phyloP scores from a whole-genome alignment of 805 yeast genomes.

The Saccharomycopsis malanga region DNA sequence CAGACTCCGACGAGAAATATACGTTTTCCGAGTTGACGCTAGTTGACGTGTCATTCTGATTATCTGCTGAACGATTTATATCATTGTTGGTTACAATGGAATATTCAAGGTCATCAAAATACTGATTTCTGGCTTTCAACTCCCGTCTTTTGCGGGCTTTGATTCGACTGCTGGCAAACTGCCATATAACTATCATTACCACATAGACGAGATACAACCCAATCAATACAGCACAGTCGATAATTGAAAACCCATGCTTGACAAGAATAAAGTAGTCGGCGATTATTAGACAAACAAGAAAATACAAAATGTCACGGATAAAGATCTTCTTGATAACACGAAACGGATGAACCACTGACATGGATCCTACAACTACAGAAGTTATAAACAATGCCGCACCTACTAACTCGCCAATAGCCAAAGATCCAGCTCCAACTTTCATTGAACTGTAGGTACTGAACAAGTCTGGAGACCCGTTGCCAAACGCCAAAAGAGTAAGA shows the following conservation, averaged over 20 bases:
- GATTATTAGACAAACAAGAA: constrained; percentile 42
- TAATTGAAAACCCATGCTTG: constrained; percentile 47
- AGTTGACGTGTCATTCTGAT: neutral
- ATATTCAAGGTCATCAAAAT: constrained; percentile 14
- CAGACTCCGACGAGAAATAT: neutral
- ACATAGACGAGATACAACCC: constrained; percentile 54
- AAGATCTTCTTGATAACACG: constrained; percentile 42
- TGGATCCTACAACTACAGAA: constrained; percentile 72
- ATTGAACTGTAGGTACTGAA: constrained; percentile 80
- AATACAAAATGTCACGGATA: constrained; percentile 53
- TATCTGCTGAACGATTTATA: neutral
- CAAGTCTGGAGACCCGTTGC: constrained; percentile 90
- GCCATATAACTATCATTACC: constrained; percentile 38
- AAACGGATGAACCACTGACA: constrained; percentile 64
- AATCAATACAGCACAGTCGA: constrained; percentile 55
- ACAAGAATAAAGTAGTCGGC: constrained; percentile 41
- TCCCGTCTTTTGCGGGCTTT: constrained; percentile 2
- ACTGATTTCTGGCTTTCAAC: constrained; percentile 14
- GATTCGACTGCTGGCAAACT: constrained; percentile 27
- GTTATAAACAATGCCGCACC: constrained; percentile 85
- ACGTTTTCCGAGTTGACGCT: neutral
- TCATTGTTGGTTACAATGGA: neutral
- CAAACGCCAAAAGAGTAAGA: constrained; percentile 79
- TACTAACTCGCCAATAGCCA: constrained; percentile 85
- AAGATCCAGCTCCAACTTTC: constrained; percentile 56